Base-by-base conservation (phyloP, 225 moss, liverwort and hornwort species). In the Straminergon stramineum region DNA sequence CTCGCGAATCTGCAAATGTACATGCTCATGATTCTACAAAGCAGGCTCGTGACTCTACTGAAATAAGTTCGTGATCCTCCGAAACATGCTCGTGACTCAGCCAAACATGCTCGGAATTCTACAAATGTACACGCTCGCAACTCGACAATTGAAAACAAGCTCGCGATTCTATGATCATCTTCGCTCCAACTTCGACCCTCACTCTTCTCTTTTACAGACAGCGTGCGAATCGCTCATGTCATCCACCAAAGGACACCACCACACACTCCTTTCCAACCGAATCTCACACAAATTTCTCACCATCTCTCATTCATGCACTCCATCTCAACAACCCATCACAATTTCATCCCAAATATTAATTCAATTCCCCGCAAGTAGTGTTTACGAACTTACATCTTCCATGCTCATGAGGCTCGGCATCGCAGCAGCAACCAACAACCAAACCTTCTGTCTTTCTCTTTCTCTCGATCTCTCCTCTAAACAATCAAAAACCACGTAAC, bases 391-490 rank as follows among this genome's bases (percentile, higher is more conserved):
- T 92, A 94, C 94, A 87, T 94, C 94, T 88, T 94, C 94, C 94
- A 94, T 94, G 82, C 88, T 92, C 94, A 94, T 91, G 88, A 94
- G 82, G 84, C 82, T 94, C 88, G 93, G 16, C 94, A 94, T 94
- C 89, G 90, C 84, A 69, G 61, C 87, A 82, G 48, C 48, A 34
- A 35, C 65, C 52, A n/a, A 77, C 21, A 22, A 34, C n/a, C 78
- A 64, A 45, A 39, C n/a, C 86, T 48, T 68, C 28, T n/a, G 34
- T 26, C 2, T 52, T 17, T 21, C 41, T 61, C 31, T 82, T 30
- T 11, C 15, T 82, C 15, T 82, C 10, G 21, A 2, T 7, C 15
- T 21, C 51, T 89, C n/a, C 15, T 58, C 9, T 65, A 41, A 27
- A 19, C 35, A 35, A 74, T 9, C 10, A 5, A 79, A 79, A 62